Conservation (phyloP, 306 rosid genomes). For the Inga laurina region DNA sequence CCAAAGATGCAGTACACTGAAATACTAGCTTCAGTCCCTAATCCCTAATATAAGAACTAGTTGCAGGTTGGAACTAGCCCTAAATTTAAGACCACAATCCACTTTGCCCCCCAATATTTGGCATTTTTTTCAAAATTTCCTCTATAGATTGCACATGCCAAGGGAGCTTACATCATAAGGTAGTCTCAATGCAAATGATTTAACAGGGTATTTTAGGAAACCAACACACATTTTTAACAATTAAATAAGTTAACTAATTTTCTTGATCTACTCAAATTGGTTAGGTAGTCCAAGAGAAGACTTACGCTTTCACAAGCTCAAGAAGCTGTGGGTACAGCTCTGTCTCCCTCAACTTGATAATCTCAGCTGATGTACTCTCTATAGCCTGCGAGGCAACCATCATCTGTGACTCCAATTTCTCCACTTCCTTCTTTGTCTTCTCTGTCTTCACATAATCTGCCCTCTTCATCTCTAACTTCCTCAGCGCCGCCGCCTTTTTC, state of each 20-base stretch:
- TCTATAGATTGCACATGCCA: too few species aligned
- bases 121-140: too few species aligned
- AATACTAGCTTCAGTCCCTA: not conserved
- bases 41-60: not conserved
- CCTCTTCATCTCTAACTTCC: slow-evolving; percentile 88
- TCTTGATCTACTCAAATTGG: too few species aligned
- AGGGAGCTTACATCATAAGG: too few species aligned
- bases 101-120: too few species aligned
- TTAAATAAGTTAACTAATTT: too few species aligned
- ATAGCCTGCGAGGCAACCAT: slow-evolving; percentile 93
- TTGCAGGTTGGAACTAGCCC: too few species aligned
- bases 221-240: too few species aligned
- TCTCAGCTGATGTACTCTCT: slow-evolving; percentile 84
- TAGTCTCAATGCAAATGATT: too few species aligned
- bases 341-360: slow-evolving; percentile 75
- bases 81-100: too few species aligned
- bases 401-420: slow-evolving; percentile 88
- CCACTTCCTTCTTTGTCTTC: slow-evolving; percentile 88
- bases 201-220: too few species aligned
- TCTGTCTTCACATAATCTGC: slow-evolving; percentile 86
- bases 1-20: not conserved
- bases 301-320: slow-evolving; percentile 91
- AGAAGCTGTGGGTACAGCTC: slow-evolving; percentile 89
- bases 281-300: not conserved
- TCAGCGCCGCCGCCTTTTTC: slow-evolving; percentile 60